phyloP scores from a whole-genome alignment of 1,284 basidiomycete species.

The Vanrija pseudolonga region DNA sequence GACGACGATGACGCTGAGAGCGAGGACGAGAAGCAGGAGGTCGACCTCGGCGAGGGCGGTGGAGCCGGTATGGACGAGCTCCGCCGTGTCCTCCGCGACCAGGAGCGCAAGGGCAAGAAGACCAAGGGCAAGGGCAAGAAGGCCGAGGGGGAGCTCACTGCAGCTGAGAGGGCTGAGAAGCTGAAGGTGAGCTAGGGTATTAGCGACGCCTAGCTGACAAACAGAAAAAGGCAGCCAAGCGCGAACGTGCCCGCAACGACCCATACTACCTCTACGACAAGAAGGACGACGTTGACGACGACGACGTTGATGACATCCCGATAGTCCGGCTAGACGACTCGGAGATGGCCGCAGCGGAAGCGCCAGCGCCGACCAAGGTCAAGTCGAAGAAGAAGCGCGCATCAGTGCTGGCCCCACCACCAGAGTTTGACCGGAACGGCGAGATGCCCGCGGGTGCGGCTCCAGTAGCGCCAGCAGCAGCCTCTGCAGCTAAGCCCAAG shows the following conservation, averaged over 20 bases:
- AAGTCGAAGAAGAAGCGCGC: conserved; percentile 15
- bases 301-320: conserved; percentile 79
- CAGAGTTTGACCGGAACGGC: conserved; percentile 65
- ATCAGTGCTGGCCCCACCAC: conserved; percentile 23
- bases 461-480: conserved; percentile 18
- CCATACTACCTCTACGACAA: conserved; percentile 73
- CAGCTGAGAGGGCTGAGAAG: conserved; percentile 43
- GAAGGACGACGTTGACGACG: conserved; percentile 52
- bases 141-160: conserved; percentile 30
- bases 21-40: conserved; percentile 35
- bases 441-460: conserved; percentile 73
- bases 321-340: conserved; percentile 67
- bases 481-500: neutral
- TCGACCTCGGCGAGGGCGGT: conserved; percentile 39
- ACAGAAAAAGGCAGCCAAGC: conserved; percentile 68
- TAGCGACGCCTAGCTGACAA: neutral
- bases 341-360: conserved; percentile 38
- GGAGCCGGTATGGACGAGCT: conserved; percentile 49
- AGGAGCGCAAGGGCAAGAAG: conserved; percentile 49
- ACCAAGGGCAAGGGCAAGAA: conserved; percentile 26
- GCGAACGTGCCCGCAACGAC: conserved; percentile 71
- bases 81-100: conserved; percentile 45
- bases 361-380: neutral
- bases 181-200: conserved; percentile 28
- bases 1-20: conserved; percentile 27